Evolutionary conservation across 208 protist genomes (phyloP).

Genomic region (Herpetomonas samuelpessoai): DNA sequence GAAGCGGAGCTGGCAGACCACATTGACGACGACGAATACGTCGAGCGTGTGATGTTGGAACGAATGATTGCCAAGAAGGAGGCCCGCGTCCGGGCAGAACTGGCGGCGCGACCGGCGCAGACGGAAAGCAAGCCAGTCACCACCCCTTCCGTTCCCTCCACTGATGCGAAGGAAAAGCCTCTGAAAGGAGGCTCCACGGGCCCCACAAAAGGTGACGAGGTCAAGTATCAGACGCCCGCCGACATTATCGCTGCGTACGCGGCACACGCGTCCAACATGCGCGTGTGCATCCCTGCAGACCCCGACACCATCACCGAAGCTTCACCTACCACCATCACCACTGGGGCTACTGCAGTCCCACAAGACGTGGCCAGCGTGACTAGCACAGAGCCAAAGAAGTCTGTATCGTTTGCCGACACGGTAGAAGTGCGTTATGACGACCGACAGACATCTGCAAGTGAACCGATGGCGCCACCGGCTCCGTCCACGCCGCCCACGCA

Average conservation of each 20-base stretch:
- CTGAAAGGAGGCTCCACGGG: not conserved
- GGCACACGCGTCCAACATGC: not conserved
- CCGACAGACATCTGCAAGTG: conserved; percentile 7
- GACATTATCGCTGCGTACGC: conserved; percentile 27
- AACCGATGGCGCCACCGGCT: not conserved
- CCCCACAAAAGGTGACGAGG: conserved; percentile 1
- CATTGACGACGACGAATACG: conserved; percentile 68
- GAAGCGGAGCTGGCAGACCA: conserved; percentile 64
- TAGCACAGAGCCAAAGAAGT: no score
- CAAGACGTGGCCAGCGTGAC: no score
- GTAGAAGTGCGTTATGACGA: conserved; percentile 11
- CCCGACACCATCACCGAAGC: not conserved
- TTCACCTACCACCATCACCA: not conserved
- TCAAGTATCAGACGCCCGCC: conserved; percentile 21
- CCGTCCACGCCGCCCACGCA: not conserved
- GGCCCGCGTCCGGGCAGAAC: conserved; percentile 42
- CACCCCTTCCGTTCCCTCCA: not conserved
- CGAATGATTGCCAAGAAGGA: conserved; percentile 87
- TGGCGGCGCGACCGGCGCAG: conserved; percentile 17
- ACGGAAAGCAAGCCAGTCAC: no score
- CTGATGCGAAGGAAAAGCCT: not conserved
- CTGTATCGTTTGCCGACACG: conserved; percentile 10
- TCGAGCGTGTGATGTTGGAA: conserved; percentile 76
- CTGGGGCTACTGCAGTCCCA: no score
- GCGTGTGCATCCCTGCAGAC: not conserved